phyloP scores from a whole-genome alignment of 2,329 filamentous ascomycete genomes.

The Ophiosphaerella herpotricha region DNA sequence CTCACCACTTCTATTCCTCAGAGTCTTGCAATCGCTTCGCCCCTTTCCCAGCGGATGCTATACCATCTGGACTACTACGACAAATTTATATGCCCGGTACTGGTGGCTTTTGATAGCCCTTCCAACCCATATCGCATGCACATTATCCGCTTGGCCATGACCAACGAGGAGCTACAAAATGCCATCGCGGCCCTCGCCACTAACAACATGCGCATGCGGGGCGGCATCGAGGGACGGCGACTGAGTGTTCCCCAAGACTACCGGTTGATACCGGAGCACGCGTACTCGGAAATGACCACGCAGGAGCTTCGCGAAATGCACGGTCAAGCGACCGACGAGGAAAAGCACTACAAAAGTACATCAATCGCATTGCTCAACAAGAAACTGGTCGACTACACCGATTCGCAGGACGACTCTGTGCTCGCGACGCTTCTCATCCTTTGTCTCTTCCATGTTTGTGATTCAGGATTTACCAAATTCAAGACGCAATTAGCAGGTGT shows the following conservation, averaged over 20 bases:
- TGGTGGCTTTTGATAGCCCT: slow-evolving; percentile 87
- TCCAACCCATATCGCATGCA: slow-evolving; percentile 82
- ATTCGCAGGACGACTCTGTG: slow-evolving; percentile 82
- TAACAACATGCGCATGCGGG: slow-evolving; percentile 87
- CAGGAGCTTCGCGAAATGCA: slow-evolving; percentile 47
- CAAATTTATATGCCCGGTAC: slow-evolving; percentile 86
- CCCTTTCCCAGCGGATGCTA: slow-evolving; percentile 75
- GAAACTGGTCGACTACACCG: slow-evolving; percentile 76
- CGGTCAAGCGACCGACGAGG: slow-evolving; percentile 69
- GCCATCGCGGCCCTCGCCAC: slow-evolving; percentile 87
- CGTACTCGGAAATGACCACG: slow-evolving; percentile 44
- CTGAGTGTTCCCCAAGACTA: slow-evolving; percentile 37
- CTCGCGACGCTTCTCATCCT: slow-evolving; percentile 85
- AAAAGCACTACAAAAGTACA: slow-evolving; percentile 81
- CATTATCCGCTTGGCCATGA: slow-evolving; percentile 75
- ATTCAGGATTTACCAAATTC: slow-evolving; percentile 91
- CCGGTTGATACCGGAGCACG: slow-evolving; percentile 42
- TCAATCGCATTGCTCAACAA: slow-evolving; percentile 83
- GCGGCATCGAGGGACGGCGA: slow-evolving; percentile 60
- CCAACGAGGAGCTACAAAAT: slow-evolving; percentile 84
- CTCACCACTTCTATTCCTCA: slow-evolving; percentile 49
- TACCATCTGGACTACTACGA: slow-evolving; percentile 94
- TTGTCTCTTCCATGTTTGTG: slow-evolving; percentile 91
- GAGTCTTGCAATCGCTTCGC: slow-evolving; percentile 58
- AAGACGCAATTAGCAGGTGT: slow-evolving; percentile 92